Percentiles rank a stretch among this genome's conserved stretches.
phyloP scores from a whole-genome alignment of 306 rosid genomes.

The Acacia acuminata region DNA sequence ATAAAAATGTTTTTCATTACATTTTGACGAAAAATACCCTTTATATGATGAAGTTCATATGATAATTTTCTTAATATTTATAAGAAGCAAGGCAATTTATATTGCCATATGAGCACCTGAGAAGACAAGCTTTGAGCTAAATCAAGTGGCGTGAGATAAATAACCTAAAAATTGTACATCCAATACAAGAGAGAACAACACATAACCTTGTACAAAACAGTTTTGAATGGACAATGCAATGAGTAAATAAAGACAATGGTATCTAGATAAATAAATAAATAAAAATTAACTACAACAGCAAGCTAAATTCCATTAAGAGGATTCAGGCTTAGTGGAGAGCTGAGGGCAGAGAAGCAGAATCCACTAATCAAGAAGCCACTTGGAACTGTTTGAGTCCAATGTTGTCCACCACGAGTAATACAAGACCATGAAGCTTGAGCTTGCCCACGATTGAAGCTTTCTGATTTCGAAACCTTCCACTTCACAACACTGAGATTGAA shows the following conservation, averaged over 20 bases:
- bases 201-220: neutral
- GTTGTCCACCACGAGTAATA: constrained; percentile 27
- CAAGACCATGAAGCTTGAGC: constrained; percentile 23
- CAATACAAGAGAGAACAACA: neutral
- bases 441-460: constrained; percentile 8
- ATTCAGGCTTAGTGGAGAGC: constrained; percentile 26
- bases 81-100: neutral
- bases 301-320: constrained; percentile 22
- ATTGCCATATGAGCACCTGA: neutral
- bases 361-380: constrained; percentile 23
- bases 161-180: neutral
- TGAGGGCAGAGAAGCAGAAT: constrained; percentile 20
- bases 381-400: constrained; percentile 22
- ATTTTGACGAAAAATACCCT: neutral
- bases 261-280: neutral
- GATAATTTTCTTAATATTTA: neutral
- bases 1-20: neutral
- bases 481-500: constrained; percentile 29
- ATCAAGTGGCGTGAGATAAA: neutral
- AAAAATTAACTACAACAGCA: constrained; percentile 15
- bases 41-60: neutral
- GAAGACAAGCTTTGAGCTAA: neutral
- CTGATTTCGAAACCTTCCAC: constrained; percentile 30
- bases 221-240: neutral
- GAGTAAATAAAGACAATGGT: neutral